phyloP scores from a whole-genome alignment of 164 flowering plant species.

The Liriodendron chinense region DNA sequence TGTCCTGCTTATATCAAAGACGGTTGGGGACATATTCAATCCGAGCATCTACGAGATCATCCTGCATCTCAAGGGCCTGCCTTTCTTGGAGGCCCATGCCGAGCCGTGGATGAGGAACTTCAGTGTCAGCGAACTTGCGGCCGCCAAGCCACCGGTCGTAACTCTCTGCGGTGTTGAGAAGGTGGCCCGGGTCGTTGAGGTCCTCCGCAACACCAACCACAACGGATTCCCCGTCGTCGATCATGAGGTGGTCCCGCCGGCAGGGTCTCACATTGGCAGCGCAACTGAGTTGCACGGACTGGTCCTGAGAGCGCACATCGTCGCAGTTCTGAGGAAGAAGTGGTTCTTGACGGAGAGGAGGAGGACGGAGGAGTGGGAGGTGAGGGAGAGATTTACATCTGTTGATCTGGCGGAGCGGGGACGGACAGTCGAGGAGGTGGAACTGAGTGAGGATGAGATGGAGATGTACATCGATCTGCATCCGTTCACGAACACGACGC shows the following conservation, averaged over 20 bases:
- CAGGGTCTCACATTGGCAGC: conserved; percentile 18
- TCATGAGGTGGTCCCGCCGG: conserved; percentile 36
- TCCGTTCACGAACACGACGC: conserved; percentile 84
- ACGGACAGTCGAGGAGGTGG: conserved; percentile 52
- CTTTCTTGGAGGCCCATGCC: conserved; percentile 77
- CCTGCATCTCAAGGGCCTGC: conserved; percentile 78
- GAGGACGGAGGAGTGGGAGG: conserved; percentile 80
- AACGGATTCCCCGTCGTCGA: conserved; percentile 90
- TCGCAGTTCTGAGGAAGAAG: conserved; percentile 65
- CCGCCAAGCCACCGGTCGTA: conserved; percentile 67
- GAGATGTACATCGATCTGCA: conserved; percentile 90
- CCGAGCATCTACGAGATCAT: conserved; percentile 85
- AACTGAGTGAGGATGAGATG: conserved; percentile 65
- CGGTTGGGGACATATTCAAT: conserved; percentile 84
- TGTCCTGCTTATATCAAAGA: conserved; percentile 82
- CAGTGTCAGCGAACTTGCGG: conserved; percentile 76
- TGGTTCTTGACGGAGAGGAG: conserved; percentile 64
- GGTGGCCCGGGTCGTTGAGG: conserved; percentile 66
- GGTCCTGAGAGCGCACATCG: conserved; percentile 67
- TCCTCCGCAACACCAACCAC: conserved; percentile 66
- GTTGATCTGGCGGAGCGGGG: conserved; percentile 76
- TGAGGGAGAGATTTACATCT: conserved; percentile 54
- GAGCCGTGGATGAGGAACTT: conserved; percentile 92
- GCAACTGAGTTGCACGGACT: conserved; percentile 72
- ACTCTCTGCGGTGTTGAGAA: conserved; percentile 72